phyloP scores from a whole-genome alignment of 768 basidiomycete species.

The Phlebiopsis flavidoalba region DNA sequence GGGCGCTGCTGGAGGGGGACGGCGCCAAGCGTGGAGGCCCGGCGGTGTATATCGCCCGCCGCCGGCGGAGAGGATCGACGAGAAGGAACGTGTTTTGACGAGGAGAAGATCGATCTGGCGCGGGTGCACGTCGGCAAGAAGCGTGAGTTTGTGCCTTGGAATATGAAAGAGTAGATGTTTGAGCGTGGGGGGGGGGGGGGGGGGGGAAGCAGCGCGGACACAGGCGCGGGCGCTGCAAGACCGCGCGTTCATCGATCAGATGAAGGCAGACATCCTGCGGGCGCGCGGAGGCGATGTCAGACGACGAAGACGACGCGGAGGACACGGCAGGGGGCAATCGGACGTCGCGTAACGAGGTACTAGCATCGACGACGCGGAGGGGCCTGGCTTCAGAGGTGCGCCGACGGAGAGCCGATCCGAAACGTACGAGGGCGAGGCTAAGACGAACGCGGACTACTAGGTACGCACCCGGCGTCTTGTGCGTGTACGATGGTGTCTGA shows the following conservation, averaged over 20 bases:
- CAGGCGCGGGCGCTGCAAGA: slow-evolving; percentile 46
- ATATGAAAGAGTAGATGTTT: slow-evolving; percentile 33
- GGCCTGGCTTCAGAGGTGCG: slow-evolving; percentile 47
- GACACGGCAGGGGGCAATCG: slow-evolving; percentile 22
- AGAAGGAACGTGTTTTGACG: slow-evolving; percentile 75
- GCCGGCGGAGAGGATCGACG: slow-evolving; percentile 31
- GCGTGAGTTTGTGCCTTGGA: too few species aligned
- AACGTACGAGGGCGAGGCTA: slow-evolving; percentile 31
- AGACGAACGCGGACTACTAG: slow-evolving; percentile 29
- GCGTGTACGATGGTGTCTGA: too few species aligned
- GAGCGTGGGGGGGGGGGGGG: too few species aligned
- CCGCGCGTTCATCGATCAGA: slow-evolving; percentile 54
- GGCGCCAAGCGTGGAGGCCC: slow-evolving; percentile 32
- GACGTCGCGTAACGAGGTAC: slow-evolving; percentile 47
- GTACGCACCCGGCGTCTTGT: slow-evolving; percentile 17
- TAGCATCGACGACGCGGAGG: slow-evolving; percentile 47
- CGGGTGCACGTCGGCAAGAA: slow-evolving; percentile 63
- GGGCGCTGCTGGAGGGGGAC: slow-evolving; percentile 74
- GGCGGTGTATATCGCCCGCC: not conserved
- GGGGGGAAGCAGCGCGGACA: slow-evolving; percentile 39
- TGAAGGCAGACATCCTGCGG: slow-evolving; percentile 84
- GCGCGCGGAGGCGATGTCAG: slow-evolving; percentile 60
- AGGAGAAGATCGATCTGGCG: slow-evolving; percentile 60
- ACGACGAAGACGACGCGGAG: slow-evolving; percentile 52
- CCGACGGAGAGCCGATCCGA: slow-evolving; percentile 57